Conservation (phyloP, 164 flowering plant species). For the Macadamia integrifolia region DNA sequence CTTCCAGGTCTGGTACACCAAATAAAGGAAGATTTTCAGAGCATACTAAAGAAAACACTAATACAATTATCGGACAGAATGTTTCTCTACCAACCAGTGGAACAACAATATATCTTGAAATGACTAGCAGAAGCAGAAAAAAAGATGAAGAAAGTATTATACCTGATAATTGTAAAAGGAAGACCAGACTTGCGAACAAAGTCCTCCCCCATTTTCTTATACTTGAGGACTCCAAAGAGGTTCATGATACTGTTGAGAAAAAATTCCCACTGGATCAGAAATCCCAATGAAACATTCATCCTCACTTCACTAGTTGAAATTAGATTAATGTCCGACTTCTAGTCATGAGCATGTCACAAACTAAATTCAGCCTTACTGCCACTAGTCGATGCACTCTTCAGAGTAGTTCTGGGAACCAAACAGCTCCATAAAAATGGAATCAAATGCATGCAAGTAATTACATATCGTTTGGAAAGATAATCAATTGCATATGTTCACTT, state of each 20-base stretch:
- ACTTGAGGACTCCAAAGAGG: conserved; percentile 97
- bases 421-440: not conserved
- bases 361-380: not conserved
- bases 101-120: not conserved
- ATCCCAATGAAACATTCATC: not conserved
- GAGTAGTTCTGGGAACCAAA: too few relatives aligned
- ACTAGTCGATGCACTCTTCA: not conserved
- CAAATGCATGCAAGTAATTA: not conserved
- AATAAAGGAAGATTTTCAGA: not conserved
- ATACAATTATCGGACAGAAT: not conserved
- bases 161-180: conserved; percentile 97
- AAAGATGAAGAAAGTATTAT: not conserved
- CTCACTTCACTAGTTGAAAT: not conserved
- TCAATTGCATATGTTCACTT: not conserved
- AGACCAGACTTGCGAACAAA: conserved; percentile 69
- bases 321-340: not conserved
- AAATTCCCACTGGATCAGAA: not conserved
- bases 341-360: not conserved
- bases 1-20: conserved; percentile 67
- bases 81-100: not conserved
- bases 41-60: not conserved
- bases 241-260: conserved; percentile 72
- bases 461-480: not conserved
- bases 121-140: not conserved
- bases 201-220: conserved; percentile 95